Percentiles rank a stretch among this genome's conserved stretches.
Conservation (phyloP, 1,284 basidiomycete genomes). For the Irpex rosettiformis region DNA sequence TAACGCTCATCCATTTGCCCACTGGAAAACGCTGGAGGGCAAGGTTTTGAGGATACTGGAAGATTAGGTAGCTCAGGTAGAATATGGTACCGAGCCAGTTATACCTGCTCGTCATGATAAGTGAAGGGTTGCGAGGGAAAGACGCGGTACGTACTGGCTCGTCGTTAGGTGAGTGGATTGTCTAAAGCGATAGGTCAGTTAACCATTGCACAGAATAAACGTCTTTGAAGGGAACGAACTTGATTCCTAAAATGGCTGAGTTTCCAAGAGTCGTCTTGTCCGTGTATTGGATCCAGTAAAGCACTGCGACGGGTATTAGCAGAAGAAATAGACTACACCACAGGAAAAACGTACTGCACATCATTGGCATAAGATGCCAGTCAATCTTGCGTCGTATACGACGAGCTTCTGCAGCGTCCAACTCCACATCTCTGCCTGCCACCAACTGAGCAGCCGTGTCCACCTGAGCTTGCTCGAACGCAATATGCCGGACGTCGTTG, state of each 20-base stretch:
- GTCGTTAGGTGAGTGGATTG: conserved; percentile 7
- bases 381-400: conserved; percentile 52
- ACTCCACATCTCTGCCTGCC: conserved; percentile 35
- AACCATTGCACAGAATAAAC: background rate
- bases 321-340: background rate
- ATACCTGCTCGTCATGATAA: background rate
- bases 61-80: conserved; percentile 56
- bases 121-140: background rate
- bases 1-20: conserved; percentile 62
- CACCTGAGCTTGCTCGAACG: conserved; percentile 29
- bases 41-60: conserved; percentile 65
- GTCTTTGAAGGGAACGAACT: conserved; percentile 29
- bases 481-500: conserved; percentile 5
- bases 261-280: conserved; percentile 65
- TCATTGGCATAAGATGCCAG: conserved; percentile 54
- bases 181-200: background rate
- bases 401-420: conserved; percentile 23
- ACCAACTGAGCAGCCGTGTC: conserved; percentile 56
- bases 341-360: conserved; percentile 48
- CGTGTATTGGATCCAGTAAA: conserved; percentile 64
- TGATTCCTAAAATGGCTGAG: conserved; percentile 57
- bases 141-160: conserved; percentile 15
- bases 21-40: conserved; percentile 67
- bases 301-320: conserved; percentile 33
- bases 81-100: conserved; percentile 60